A percentile compares a stretch with the other conserved stretches of the same genome.
phyloP scores from a whole-genome alignment of 2,329 filamentous ascomycete species.

The Ophiostoma novo-ulmi region DNA sequence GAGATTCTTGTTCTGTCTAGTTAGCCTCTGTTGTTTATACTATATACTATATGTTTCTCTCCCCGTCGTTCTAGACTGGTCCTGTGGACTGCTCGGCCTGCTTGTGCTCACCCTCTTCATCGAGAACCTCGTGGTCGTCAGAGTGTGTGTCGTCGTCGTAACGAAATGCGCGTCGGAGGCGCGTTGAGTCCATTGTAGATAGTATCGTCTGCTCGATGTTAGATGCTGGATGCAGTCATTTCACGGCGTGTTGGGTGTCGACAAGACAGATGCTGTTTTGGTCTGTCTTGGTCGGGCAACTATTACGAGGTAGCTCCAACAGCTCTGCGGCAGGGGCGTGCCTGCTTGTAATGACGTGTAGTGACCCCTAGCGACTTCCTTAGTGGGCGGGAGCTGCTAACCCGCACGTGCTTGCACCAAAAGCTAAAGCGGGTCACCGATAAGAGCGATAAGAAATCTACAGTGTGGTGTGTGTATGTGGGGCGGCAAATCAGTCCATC shows the following conservation, averaged over 20 bases:
- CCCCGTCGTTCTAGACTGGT: not conserved
- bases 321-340: not conserved
- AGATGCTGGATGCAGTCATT: not conserved
- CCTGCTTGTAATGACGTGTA: constrained; percentile 19
- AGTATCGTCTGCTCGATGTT: not conserved
- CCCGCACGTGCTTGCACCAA: constrained; percentile 15
- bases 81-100: not conserved
- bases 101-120: constrained; percentile 62
- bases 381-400: constrained; percentile 5
- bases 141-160: constrained; percentile 58
- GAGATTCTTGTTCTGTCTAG: constrained; percentile 55
- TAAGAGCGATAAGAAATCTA: constrained; percentile 17
- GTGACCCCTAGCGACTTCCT: not conserved
- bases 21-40: constrained; percentile 2
- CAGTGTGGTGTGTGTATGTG: constrained; percentile 6
- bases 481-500: constrained; percentile 20
- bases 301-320: not conserved
- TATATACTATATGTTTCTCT: no score
- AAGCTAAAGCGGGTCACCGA: not conserved
- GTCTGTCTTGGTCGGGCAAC: not conserved
- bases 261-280: not conserved
- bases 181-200: constrained; percentile 39
- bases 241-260: not conserved
- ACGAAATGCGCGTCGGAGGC: constrained; percentile 70
- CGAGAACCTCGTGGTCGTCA: constrained; percentile 58